phyloP scores from a whole-genome alignment of 2,329 filamentous ascomycete genomes.

The Talaromyces sp. region DNA sequence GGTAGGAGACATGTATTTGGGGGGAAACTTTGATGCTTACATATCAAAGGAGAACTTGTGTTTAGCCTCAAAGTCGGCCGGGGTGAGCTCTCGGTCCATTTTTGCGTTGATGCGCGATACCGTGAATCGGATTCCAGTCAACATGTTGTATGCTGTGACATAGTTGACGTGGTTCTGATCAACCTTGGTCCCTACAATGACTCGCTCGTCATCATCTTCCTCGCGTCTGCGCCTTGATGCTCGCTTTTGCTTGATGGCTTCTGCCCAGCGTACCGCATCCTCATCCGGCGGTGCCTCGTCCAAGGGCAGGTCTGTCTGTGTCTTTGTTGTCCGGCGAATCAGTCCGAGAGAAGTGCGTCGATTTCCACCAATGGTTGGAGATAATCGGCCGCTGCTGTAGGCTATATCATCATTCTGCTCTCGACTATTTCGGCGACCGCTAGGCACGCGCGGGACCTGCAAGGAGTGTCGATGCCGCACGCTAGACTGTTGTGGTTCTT shows the following conservation, averaged over 20 bases:
- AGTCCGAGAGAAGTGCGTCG: conserved; percentile 83
- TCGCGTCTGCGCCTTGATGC: conserved; percentile 81
- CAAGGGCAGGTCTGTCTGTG: conserved; percentile 77
- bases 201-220: conserved; percentile 85
- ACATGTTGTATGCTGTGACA: conserved; percentile 99
- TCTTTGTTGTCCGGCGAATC: conserved; percentile 77
- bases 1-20: neutral
- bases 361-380: conserved; percentile 65
- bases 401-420: conserved; percentile 70
- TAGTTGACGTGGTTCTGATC: conserved; percentile 97
- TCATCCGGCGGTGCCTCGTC: conserved; percentile 87
- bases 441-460: conserved; percentile 73
- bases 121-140: conserved; percentile 96
- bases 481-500: conserved; percentile 59
- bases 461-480: conserved; percentile 84
- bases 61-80: conserved; percentile 88
- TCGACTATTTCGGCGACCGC: conserved; percentile 64
- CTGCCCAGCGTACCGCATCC: conserved; percentile 87
- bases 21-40: conserved; percentile 54
- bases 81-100: conserved; percentile 84
- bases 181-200: conserved; percentile 95
- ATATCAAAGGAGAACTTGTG: conserved; percentile 99
- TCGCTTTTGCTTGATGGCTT: conserved; percentile 87
- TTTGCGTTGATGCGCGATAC: conserved; percentile 97
- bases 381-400: conserved; percentile 75